A percentile compares a stretch with the other conserved stretches of the same genome.
Conservation (phyloP, 495 filamentous ascomycete species). For the Lasiosphaeris hirsuta region DNA sequence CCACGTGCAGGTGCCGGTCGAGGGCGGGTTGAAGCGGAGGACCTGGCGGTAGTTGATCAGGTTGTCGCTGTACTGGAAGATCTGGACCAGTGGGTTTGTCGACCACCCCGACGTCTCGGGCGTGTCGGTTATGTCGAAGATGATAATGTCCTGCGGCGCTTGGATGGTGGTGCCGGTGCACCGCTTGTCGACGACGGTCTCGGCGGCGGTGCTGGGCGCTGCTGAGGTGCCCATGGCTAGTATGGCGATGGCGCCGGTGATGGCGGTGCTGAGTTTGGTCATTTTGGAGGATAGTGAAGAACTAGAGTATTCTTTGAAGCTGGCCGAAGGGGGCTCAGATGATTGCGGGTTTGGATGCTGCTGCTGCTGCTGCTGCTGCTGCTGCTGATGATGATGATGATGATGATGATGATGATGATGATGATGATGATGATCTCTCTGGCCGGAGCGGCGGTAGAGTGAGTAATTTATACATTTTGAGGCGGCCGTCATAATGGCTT, state of each 20-base stretch:
- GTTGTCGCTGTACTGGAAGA: slow-evolving; percentile 1
- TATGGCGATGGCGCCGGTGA: not conserved
- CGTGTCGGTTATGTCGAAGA: not conserved
- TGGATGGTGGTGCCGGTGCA: slow-evolving; percentile 1
- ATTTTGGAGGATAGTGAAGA: not conserved
- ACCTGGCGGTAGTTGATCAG: not conserved
- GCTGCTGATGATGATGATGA: too few species aligned
- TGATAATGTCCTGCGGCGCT: slow-evolving; percentile 6
- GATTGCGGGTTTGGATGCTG: too few species aligned
- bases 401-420: too few species aligned
- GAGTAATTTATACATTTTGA: too few species aligned
- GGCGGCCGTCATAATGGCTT: too few species aligned
- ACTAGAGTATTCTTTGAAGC: too few species aligned
- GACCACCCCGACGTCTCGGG: slow-evolving; percentile 4
- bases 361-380: too few species aligned
- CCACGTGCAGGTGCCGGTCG: slow-evolving; percentile 6
- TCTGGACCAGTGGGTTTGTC: not conserved
- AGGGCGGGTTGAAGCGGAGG: slow-evolving; percentile 2
- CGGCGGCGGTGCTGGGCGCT: not conserved
- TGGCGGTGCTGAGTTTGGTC: not conserved
- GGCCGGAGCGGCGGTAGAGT: too few species aligned
- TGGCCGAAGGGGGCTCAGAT: too few species aligned
- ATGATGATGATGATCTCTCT: too few species aligned
- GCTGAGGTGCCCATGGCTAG: not conserved
- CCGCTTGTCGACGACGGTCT: not conserved